Evolutionary conservation across 495 filamentous ascomycete species (phyloP).

Genomic region (Chaetomium tenue): DNA sequence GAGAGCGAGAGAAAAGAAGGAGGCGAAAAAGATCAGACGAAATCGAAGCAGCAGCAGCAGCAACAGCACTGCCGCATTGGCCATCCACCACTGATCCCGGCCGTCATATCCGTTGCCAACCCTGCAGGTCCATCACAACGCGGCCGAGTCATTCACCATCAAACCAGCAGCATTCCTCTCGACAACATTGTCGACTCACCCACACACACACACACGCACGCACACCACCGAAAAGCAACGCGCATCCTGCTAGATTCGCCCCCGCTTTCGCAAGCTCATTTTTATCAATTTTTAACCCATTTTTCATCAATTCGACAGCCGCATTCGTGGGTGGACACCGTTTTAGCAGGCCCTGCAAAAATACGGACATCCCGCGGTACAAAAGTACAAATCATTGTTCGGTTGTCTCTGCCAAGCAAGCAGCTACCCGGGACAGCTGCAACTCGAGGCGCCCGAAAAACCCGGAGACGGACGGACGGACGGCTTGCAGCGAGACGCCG

Average conservation of each 20-base stretch:
- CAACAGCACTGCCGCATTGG: background rate
- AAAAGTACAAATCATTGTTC: conserved; percentile 4
- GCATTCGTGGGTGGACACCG: no score
- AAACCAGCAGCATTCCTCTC: background rate
- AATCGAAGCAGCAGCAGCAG: background rate
- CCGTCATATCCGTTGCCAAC: conserved; percentile 1
- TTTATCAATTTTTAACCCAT: background rate
- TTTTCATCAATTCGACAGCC: background rate
- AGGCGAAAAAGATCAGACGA: no score
- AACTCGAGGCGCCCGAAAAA: conserved; percentile 10
- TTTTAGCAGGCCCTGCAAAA: background rate
- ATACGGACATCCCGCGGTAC: background rate
- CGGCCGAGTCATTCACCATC: conserved; percentile 9
- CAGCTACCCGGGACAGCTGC: conserved; percentile 18
- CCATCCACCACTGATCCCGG: background rate
- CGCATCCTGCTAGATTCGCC: background rate
- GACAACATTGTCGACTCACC: background rate
- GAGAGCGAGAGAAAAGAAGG: no score
- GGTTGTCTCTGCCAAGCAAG: conserved; percentile 16
- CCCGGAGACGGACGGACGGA: background rate
- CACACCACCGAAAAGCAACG: background rate
- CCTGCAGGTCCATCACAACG: background rate
- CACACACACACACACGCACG: background rate
- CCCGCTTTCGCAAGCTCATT: background rate
- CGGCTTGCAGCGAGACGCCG: conserved; percentile 8